These are phyloP conservation scores for Blastocystis sp. DNA, from an alignment of 352 stramenopile genomes.

Conservation along the genomic window DNA sequence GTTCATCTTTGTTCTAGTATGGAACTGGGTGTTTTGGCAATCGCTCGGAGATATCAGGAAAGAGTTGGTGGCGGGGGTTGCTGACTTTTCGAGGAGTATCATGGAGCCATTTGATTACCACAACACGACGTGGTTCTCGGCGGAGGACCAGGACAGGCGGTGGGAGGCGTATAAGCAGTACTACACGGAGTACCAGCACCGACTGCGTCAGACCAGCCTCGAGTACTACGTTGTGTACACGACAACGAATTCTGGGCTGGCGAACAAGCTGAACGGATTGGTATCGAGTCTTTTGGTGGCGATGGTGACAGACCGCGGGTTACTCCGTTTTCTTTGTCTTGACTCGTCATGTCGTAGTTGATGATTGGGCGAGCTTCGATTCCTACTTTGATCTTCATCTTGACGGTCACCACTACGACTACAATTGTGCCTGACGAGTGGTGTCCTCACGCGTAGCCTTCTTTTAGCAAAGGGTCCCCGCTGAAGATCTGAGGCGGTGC, in stretches of 20 bases:
- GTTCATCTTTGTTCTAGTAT: background rate
- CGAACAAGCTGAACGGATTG: conserved; percentile 55
- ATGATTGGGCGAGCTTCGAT: conserved; percentile 60
- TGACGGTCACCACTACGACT: conserved; percentile 15
- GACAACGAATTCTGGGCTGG: conserved; percentile 50
- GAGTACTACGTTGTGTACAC: conserved; percentile 55
- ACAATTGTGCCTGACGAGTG: background rate
- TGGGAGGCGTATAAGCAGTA: background rate
- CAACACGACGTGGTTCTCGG: background rate
- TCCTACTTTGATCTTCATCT: conserved; percentile 60
- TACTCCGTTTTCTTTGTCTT: background rate
- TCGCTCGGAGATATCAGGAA: background rate
- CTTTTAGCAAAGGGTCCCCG: background rate
- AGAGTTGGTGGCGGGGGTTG: background rate
- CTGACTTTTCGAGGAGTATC: background rate
- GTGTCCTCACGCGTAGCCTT: background rate
- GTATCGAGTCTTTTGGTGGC: conserved; percentile 48
- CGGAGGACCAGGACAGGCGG: background rate
- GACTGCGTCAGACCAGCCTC: background rate
- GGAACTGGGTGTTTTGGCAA: background rate
- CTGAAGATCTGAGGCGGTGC: conserved; percentile 22
- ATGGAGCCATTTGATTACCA: background rate
- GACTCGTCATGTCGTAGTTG: background rate
- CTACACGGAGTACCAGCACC: background rate
- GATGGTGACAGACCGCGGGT: conserved; percentile 51